Conservation (phyloP, 495 filamentous ascomycete species). For the Talaromyces nanjingensis region DNA sequence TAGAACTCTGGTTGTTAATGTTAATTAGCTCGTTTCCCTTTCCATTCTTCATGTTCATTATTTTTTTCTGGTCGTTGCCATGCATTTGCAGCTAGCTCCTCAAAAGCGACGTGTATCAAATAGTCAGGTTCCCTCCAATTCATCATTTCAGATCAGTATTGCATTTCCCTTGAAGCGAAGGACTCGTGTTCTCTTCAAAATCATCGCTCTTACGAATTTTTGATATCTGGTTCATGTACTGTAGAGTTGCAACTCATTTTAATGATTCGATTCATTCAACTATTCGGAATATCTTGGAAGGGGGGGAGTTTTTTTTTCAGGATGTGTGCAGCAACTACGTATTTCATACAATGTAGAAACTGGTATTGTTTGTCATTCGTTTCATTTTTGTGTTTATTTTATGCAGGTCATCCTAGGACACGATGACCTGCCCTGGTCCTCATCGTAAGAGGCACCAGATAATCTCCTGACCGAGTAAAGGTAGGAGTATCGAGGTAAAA, state of each 20-base stretch:
- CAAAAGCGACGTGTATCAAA: background rate
- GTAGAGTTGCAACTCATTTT: too few species aligned
- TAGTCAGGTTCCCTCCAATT: background rate
- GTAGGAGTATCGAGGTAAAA: background rate
- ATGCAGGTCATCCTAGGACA: background rate
- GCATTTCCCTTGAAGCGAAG: background rate
- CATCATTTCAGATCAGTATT: background rate
- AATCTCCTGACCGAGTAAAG: background rate
- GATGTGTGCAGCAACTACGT: too few species aligned
- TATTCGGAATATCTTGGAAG: too few species aligned
- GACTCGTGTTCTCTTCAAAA: too few species aligned
- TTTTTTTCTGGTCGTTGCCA: background rate
- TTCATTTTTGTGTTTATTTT: background rate
- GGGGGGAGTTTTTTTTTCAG: too few species aligned
- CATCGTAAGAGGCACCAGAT: background rate
- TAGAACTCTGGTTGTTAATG: background rate
- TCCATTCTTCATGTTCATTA: background rate
- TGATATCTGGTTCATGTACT: too few species aligned
- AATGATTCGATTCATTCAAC: too few species aligned
- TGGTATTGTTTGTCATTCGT: background rate
- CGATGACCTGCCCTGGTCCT: background rate
- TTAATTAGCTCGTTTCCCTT: background rate
- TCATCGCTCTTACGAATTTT: too few species aligned
- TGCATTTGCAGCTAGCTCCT: background rate
- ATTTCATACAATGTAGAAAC: background rate